These are phyloP conservation scores for Euphorbia schlechtendalii DNA, from an alignment of 441 rosid species.

Conservation along the genomic window DNA sequence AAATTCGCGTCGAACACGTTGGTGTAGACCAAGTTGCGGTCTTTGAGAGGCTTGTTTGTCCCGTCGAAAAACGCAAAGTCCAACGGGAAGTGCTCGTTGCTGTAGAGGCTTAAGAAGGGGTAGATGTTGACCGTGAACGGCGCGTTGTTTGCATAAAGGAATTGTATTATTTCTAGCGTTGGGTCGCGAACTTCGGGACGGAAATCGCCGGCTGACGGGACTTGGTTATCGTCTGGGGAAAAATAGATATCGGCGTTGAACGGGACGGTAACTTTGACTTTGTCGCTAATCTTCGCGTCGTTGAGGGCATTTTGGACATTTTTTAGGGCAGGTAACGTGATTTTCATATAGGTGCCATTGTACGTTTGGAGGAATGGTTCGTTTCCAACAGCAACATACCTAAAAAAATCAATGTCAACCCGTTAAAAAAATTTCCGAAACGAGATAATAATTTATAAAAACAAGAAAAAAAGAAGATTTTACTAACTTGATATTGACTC, in stretches of 20 bases:
- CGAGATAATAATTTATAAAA: not conserved
- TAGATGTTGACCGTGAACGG: conserved; percentile 76
- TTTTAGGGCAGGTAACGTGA: conserved; percentile 66
- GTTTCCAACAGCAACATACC: conserved; percentile 78
- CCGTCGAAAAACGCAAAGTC: conserved; percentile 79
- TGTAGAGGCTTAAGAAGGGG: conserved; percentile 76
- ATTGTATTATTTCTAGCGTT: conserved; percentile 49
- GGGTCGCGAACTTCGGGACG: conserved; percentile 46
- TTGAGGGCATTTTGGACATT: conserved; percentile 70
- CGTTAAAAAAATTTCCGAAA: not conserved
- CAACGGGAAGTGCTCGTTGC: conserved; percentile 60
- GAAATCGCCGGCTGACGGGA: conserved; percentile 75
- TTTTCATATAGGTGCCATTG: conserved; percentile 42
- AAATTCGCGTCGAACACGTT: conserved; percentile 86
- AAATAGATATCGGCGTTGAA: conserved; percentile 73
- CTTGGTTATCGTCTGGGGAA: conserved; percentile 38
- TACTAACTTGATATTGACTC: conserved; percentile 59
- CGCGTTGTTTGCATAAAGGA: conserved; percentile 46
- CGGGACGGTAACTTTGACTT: conserved; percentile 74
- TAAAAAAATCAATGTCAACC: conserved; percentile 18
- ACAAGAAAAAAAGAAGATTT: not conserved
- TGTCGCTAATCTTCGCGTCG: conserved; percentile 50
- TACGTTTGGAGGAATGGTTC: conserved; percentile 78
- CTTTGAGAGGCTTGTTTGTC: conserved; percentile 51
- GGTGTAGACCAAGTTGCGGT: conserved; percentile 56